phyloP scores from a whole-genome alignment of 805 yeast genomes.

The Teunomyces lycoperdinae region DNA sequence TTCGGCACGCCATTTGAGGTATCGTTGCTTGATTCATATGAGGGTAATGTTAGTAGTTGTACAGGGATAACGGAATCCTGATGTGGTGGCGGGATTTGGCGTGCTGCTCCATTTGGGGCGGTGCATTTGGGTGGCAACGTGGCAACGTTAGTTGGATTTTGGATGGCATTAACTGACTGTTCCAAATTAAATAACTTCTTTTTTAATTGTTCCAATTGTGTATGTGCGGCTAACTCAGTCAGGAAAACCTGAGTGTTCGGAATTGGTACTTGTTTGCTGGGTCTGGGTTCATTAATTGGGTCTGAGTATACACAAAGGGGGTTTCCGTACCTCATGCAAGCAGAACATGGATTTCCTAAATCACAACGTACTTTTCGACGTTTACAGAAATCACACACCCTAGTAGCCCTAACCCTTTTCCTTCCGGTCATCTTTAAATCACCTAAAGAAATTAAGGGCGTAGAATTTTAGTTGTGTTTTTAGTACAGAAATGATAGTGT shows the following conservation, averaged over 20 bases:
- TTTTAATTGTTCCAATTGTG: conserved; percentile 17
- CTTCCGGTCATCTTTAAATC: conserved; percentile 1
- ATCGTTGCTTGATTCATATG: not conserved
- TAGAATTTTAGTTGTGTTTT: not conserved
- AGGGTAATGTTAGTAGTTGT: not conserved
- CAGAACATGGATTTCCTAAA: conserved; percentile 42
- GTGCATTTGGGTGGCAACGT: not conserved
- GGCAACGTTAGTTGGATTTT: not conserved
- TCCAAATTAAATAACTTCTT: conserved; percentile 18
- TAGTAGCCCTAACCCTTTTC: conserved; percentile 32
- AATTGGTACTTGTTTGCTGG: not conserved
- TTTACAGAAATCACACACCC: conserved; percentile 52
- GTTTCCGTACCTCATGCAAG: conserved; percentile 33
- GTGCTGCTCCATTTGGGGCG: not conserved
- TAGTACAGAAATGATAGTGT: not conserved
- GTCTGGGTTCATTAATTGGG: not conserved
- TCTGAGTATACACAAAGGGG: conserved; percentile 18
- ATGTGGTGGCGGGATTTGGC: not conserved
- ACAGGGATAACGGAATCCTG: not conserved
- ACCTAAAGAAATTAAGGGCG: not conserved
- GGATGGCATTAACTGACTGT: conserved; percentile 10
- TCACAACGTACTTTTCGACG: conserved; percentile 51
- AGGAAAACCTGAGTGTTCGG: not conserved
- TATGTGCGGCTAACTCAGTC: not conserved
- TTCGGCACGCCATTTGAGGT: not conserved